Evolutionary conservation across 208 protist species (phyloP), one percentile per base, ranked within the genome.

Genomic region (Leishmania tropica): DNA sequence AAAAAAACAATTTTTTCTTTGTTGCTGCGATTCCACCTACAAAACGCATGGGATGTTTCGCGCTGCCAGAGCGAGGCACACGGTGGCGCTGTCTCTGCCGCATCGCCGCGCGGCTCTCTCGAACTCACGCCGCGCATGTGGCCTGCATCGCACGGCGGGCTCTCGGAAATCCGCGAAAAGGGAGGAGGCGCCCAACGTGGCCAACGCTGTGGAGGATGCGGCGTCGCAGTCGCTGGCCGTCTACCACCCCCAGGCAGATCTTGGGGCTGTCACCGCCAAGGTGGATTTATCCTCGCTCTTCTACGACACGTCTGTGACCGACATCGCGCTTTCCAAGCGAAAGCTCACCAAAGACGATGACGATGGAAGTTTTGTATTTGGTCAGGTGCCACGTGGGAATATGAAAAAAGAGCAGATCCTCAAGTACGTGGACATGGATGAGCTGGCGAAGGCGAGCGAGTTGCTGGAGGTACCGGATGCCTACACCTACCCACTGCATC

Each of bases 401-500:
- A 53, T 72, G 60, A 56, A 19, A 35, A 68, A 51, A 21, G 58
- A 70, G 45, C 17, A 76, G 62, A 19, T 80, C 0, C n/a, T 31
- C 6, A 35, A 76, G 19, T 42, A 48, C 5, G 35, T 75, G 40
- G 83, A 86, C 60, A 54, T 79, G 45, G 17, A 56, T 17, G 31
- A 76, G 37, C 47, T 82, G 28, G 53, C 79, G 1, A 47, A 40
- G 17, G 75, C 48, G 19, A 35, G 64, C 17, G 48, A 35, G n/a
- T 7, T 80, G 54, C 84, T 89, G 31, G 81, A 82, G 73, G 75
- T 85, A 10, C 73, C 85, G 2, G 28, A 81, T 8, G 71, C 70
- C 28, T 47, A 81, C 56, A 75, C 24, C 19, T 82, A 91, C 17
- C 87, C 89, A 4, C 79, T 95, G 72, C 90, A 96, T 74, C 81